Base-by-base conservation (phyloP, 2,329 filamentous ascomycete species). In the Ascochyta koolunga region DNA sequence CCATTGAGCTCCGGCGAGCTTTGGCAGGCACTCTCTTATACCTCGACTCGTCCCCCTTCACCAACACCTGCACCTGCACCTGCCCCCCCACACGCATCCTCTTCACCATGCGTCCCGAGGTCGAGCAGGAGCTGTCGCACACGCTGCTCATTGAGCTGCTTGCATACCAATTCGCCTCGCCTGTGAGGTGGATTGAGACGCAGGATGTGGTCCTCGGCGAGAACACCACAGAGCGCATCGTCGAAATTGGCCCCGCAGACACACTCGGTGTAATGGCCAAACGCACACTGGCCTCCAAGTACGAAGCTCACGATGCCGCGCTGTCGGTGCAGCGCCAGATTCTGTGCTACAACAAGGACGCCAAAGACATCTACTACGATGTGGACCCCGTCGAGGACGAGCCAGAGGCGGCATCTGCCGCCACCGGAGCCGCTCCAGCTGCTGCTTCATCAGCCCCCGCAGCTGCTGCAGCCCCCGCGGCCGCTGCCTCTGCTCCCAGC, bases 291-390 rank as follows among this genome's bases (percentile, higher is more conserved):
- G 91, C 93, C 57, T 93, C 92, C 73, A 98, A 98, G 79, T 99
- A 98, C 78, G 95, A 99, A 82, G 93, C 93, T 60, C 96, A 97
- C 79, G 95, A 99, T 79, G 95, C 95, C 51, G 95, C 95, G 58
- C 93, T 93, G 71, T 97, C 93, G 7, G 89, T 98, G 37, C 93
- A 97, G 79, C 87, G 95, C 75, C 93, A 98, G 77, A 97, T 99
- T 74, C 86, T 99, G 52, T 98, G 95, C 83, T 99, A 98, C 82
- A 98, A 96, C 83, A 99, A 99, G 78, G 95, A 99, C 73, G 90
- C 92, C 51, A 98, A 97, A 77, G 95, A 99, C 77, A 99, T 99
- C 63, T 99, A 99, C 82, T 99, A 99, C 78, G 93, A 97, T 73
- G 93, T 96, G 38, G 95, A 99, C 71, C 95, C 95, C 0, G 82